phyloP scores from a whole-genome alignment of 768 basidiomycete species.

The Boletus sp. region DNA sequence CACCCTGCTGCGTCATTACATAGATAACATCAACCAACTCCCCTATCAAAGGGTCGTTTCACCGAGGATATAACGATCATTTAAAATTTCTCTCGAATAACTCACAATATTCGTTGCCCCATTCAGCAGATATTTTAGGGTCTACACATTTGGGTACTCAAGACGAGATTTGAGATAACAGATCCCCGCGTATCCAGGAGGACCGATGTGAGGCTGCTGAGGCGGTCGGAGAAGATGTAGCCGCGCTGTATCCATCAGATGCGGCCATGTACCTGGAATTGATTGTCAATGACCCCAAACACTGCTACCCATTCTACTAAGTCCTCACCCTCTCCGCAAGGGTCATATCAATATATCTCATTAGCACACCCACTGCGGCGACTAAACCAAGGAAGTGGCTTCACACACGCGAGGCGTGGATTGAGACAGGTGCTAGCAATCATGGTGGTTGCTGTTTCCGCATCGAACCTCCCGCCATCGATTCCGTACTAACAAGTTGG shows the following conservation, averaged over 20 bases:
- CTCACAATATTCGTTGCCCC: neutral
- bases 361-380: neutral
- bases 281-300: too few relatives aligned
- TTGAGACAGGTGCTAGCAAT: neutral
- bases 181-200: neutral
- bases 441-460: neutral
- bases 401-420: neutral
- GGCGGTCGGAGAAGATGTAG: neutral
- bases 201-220: neutral
- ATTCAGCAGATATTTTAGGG: neutral
- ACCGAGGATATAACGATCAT: neutral
- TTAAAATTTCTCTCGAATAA: neutral
- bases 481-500: neutral
- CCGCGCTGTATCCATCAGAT: neutral
- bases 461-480: conserved; percentile 1
- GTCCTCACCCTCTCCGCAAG: neutral
- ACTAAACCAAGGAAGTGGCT: conserved; percentile 1
- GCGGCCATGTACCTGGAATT: too few relatives aligned
- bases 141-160: neutral
- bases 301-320: neutral
- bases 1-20: neutral
- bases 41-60: neutral
- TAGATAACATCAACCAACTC: neutral
- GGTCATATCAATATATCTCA: neutral
- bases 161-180: neutral